A percentile compares a stretch with the other conserved stretches of the same genome.
These are phyloP conservation scores for Talaromyces atroroseus DNA, from an alignment of 2,329 filamentous ascomycete species.

Conservation along the genomic window DNA sequence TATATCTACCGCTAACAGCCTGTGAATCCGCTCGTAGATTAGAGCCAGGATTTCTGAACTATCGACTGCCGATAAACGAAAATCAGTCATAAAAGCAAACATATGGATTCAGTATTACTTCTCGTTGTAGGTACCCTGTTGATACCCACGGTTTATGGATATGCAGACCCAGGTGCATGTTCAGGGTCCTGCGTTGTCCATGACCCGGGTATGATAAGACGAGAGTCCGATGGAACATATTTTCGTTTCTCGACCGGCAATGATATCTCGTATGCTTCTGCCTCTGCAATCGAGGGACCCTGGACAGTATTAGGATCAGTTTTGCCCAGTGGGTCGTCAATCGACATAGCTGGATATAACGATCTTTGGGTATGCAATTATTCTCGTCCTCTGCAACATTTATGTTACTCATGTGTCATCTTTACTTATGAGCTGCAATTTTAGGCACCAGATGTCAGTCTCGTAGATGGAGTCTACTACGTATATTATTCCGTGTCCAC, in stretches of 20 bases:
- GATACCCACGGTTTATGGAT: conserved; percentile 7
- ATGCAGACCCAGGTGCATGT: conserved; percentile 27
- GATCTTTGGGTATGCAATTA: conserved; percentile 46
- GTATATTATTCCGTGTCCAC: conserved; percentile 62
- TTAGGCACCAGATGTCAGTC: conserved; percentile 58
- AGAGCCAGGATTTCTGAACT: too few relatives aligned
- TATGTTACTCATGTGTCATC: not conserved
- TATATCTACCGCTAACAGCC: not conserved
- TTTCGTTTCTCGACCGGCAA: conserved; percentile 51
- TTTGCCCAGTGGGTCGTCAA: conserved; percentile 43
- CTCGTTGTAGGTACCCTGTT: not conserved
- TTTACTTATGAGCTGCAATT: not conserved
- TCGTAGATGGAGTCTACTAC: conserved; percentile 56
- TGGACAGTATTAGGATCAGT: conserved; percentile 47
- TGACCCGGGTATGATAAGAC: conserved; percentile 46
- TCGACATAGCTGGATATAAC: conserved; percentile 40
- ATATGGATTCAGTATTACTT: not conserved
- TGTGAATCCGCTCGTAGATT: not conserved
- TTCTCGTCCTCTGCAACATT: not conserved
- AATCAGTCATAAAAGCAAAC: too few relatives aligned
- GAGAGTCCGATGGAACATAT: conserved; percentile 45
- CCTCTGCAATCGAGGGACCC: conserved; percentile 45
- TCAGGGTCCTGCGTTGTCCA: conserved; percentile 34
- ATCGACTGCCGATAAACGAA: too few relatives aligned
- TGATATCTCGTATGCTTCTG: conserved; percentile 46